These are phyloP conservation scores for Puccinia hordei DNA, from an alignment of 1,284 basidiomycete genomes.

Conservation along the genomic window DNA sequence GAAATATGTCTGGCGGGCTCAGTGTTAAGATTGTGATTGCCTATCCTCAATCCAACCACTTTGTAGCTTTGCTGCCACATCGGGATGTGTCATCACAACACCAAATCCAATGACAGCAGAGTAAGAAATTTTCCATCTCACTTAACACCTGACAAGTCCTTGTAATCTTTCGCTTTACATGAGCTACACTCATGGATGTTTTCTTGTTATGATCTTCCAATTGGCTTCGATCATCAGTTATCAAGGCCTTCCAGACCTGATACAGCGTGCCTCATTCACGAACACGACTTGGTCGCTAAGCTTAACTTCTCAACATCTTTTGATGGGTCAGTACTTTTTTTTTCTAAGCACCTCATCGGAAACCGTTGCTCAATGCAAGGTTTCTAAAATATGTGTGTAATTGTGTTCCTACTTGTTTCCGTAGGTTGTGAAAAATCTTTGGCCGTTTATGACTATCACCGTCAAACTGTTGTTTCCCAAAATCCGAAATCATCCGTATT, in stretches of 20 bases:
- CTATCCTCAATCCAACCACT: neutral
- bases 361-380: neutral
- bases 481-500: conserved; percentile 19
- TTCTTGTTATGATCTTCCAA: neutral
- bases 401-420: neutral
- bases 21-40: neutral
- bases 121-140: neutral
- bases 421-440: conserved; percentile 16
- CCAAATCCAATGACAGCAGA: neutral
- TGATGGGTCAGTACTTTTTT: conserved; percentile 7
- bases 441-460: neutral
- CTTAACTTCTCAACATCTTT: conserved; percentile 9
- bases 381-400: neutral
- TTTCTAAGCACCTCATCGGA: neutral
- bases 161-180: neutral
- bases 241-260: neutral
- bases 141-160: neutral
- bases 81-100: conserved; percentile 26
- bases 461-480: conserved; percentile 6
- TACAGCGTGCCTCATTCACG: conserved; percentile 1
- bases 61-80: conserved; percentile 23
- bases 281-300: conserved; percentile 10
- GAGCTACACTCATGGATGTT: neutral
- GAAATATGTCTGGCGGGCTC: neutral
- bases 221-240: neutral